These are phyloP conservation scores for Gilbertella persicaria DNA, from an alignment of 371 early-diverging fungal genomes.

Conservation along the genomic window DNA sequence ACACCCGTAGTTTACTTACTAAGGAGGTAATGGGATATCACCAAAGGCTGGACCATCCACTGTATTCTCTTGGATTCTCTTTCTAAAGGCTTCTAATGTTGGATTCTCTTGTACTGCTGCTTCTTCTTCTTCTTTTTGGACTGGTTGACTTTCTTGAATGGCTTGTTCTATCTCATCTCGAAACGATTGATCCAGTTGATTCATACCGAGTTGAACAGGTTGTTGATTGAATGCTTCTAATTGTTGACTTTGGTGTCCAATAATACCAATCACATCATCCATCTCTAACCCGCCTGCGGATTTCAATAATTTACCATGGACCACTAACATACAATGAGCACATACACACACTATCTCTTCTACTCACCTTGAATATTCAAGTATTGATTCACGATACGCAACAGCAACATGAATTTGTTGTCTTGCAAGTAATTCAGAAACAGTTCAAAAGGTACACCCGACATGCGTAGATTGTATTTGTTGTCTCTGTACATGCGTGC, in stretches of 20 bases:
- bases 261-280: slow-evolving; percentile 77
- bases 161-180: slow-evolving; percentile 45
- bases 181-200: slow-evolving; percentile 39
- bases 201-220: slow-evolving; percentile 37
- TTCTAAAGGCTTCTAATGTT: too few relatives aligned
- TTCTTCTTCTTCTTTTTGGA: slow-evolving; percentile 22
- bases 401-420: slow-evolving; percentile 82
- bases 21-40: slow-evolving; percentile 70
- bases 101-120: not conserved
- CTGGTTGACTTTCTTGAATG: slow-evolving; percentile 30
- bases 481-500: slow-evolving; percentile 79
- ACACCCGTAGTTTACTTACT: slow-evolving; percentile 54
- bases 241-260: slow-evolving; percentile 77
- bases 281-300: slow-evolving; percentile 45
- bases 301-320: slow-evolving; percentile 36
- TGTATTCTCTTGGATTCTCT: slow-evolving; percentile 32
- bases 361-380: slow-evolving; percentile 77
- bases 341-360: not conserved
- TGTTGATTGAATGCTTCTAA: slow-evolving; percentile 81
- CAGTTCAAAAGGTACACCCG: slow-evolving; percentile 88
- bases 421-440: slow-evolving; percentile 93
- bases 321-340: slow-evolving; percentile 15
- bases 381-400: slow-evolving; percentile 92
- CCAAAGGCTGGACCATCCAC: slow-evolving; percentile 45
- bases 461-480: slow-evolving; percentile 89